Base-by-base conservation (phyloP, 2,329 filamentous ascomycete genomes). In the Alternaria ventricosa region DNA sequence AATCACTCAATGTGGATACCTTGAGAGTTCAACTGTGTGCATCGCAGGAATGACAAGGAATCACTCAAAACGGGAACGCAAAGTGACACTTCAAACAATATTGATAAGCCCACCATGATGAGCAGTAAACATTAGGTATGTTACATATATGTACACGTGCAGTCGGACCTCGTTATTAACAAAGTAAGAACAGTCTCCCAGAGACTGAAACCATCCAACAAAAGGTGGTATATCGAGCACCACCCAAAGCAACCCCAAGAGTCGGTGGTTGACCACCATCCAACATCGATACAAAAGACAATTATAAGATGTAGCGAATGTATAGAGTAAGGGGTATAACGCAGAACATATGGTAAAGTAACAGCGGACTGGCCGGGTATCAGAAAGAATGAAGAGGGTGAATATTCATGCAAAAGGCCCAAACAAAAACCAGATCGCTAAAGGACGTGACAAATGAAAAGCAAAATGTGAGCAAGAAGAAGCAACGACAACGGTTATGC, bases 291-390 rank as follows among this genome's bases (percentile, higher is more conserved):
- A 55, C 55, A 63, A 20, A 63, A 51, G 25, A 53, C 46, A 46
- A 67, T 61, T 67, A 64, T 54, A 62, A 63, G 28, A 28, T n/a
- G 51, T 59, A 64, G 54, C 46, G 53, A 59, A 60, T 44, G 63
- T 44, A 57, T 53, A 46, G 55, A 54, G 57, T 53, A 60, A 64
- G 57, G 41, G 55, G 41, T 63, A 65, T 57, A 20, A 44, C 28
- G 51, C 60, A 65, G 54, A 49, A 60, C 6, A 53, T 60, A 46
- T 51, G 46, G 44, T 53, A 46, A 49, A 49, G 56, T 23, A 60
- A 63, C 63, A 68, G 60, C 69, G 69, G 69, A 46, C 70, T 74
- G 65, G 69, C 70, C 71, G 70, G 66, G 64, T 70, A 70, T 69
- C 65, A 68, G 54, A 71, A 63, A 63, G 65, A 65, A 64, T 23